Evolutionary conservation across 345 rosid species (phyloP).

Genomic region (Citropsis articulata): DNA sequence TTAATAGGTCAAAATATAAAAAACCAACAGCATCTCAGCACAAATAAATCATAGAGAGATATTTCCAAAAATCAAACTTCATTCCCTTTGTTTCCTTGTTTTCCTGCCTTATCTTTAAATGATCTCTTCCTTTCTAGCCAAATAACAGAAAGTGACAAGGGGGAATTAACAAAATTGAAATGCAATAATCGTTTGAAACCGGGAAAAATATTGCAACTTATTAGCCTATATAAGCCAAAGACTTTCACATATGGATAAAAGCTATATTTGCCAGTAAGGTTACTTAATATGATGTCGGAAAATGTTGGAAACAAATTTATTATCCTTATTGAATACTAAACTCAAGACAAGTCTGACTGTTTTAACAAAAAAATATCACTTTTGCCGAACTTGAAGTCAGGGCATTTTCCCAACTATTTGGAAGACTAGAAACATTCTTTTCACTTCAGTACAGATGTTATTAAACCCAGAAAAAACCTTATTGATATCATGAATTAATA

Average conservation of each 20-base stretch:
- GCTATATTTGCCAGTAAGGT: not conserved
- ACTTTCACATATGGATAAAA: not conserved
- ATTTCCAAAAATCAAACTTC: not conserved
- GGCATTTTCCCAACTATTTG: too few species aligned
- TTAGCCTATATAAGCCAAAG: not conserved
- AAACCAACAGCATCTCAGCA: not conserved
- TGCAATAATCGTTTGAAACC: not conserved
- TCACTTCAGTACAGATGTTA: not conserved
- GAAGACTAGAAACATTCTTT: not conserved
- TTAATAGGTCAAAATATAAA: not conserved
- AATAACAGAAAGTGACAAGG: not conserved
- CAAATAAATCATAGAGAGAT: not conserved
- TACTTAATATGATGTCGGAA: not conserved
- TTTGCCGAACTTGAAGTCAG: not conserved
- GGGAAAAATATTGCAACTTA: not conserved
- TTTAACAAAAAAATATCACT: not conserved
- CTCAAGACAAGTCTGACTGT: not conserved
- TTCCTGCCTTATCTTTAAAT: not conserved
- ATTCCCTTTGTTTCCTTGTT: not conserved
- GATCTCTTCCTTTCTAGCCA: not conserved
- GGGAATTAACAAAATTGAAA: not conserved
- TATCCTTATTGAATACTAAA: not conserved
- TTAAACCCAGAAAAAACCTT: not conserved
- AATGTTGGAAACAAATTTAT: not conserved
- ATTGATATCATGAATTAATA: not conserved